Base-by-base conservation (phyloP, 768 basidiomycete species). In the Rhodosporidiobolus odoratus region DNA sequence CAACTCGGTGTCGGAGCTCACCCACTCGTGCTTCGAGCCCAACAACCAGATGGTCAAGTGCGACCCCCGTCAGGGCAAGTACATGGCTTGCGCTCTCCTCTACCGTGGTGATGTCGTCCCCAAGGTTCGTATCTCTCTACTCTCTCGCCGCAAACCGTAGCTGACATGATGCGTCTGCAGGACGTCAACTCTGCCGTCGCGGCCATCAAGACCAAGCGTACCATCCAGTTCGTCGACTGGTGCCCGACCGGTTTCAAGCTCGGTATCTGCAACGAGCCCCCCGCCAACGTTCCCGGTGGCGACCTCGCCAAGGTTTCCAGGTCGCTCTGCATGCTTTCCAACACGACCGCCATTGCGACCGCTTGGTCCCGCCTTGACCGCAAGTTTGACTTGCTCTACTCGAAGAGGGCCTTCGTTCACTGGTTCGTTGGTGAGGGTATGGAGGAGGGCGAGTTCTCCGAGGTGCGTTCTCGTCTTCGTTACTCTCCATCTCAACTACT, bases 181-280 rank as follows among this genome's bases (percentile, higher is more conserved):
- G 95, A 97, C 80, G 89, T 89, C 76, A 89, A 94, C 74, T 86
- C 89, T 66, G 95, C 95, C 67, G 91, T 97, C 76, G 87, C 90
- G 52, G 88, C 84, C 75, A 91, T 98, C 84, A 96, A 94, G 85
- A 97, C 93, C 66, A 97, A 94, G 85, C 87, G 90, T 75, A 96
- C 95, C 34, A 96, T 98, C 78, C 93, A 95, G 78, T 96, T 95
- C 80, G 94, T 97, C 71, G 94, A 96, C 79, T 97, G 94, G 94
- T 93, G 91, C 81, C 91, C 91, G 35, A 98, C 95, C 78, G 95
- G 94, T 72, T 95, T 94, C 88, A 94, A 94, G 86, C 88, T 96
- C 76, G 95, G 95, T 80, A 90, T 98, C 82, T 98, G 95, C 85
- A 94, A 94, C 79, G 95, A 98, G 81, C 88, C 94, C 62, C 86